phyloP scores from a whole-genome alignment of 2,329 filamentous ascomycete species.

The Fusarium sambucinum region DNA sequence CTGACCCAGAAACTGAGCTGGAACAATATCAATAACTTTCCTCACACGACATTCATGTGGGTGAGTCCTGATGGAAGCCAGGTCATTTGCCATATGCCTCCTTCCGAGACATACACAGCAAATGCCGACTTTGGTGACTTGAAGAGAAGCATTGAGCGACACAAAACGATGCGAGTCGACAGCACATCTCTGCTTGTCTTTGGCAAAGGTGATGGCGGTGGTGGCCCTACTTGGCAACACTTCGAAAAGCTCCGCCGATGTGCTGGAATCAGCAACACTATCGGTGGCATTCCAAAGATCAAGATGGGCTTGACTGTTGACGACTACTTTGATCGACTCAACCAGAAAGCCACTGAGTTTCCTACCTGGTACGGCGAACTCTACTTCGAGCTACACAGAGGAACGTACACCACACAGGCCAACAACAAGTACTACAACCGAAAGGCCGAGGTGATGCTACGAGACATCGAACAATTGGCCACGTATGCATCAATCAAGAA shows the following conservation, averaged over 20 bases:
- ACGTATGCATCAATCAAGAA: constrained; percentile 84
- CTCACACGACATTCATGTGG: constrained; percentile 99
- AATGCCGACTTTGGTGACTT: constrained; percentile 96
- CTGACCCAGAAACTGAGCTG: constrained; percentile 99
- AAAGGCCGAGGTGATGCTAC: constrained; percentile 83
- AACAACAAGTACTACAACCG: constrained; percentile 98
- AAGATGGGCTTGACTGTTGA: constrained; percentile 92
- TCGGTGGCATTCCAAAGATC: constrained; percentile 82
- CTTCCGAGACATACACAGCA: constrained; percentile 94
- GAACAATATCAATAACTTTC: constrained; percentile 99
- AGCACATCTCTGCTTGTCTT: constrained; percentile 91
- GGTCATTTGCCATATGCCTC: constrained; percentile 97
- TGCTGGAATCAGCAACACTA: constrained; percentile 89
- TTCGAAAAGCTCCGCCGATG: constrained; percentile 94
- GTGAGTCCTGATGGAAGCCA: constrained; percentile 95
- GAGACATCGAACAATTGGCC: constrained; percentile 88
- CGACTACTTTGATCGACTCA: constrained; percentile 89
- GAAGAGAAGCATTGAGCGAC: constrained; percentile 86
- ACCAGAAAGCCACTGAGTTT: constrained; percentile 82
- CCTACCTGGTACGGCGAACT: constrained; percentile 98
- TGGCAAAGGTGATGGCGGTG: constrained; percentile 95
- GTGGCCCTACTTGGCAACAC: constrained; percentile 93
- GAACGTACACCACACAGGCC: constrained; percentile 96
- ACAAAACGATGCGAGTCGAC: constrained; percentile 97
- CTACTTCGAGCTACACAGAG: constrained; percentile 97